Evolutionary conservation across 306 rosid genomes (phyloP), one percentile per base, ranked within the genome.

Genomic region (Cucurbita maxima): DNA sequence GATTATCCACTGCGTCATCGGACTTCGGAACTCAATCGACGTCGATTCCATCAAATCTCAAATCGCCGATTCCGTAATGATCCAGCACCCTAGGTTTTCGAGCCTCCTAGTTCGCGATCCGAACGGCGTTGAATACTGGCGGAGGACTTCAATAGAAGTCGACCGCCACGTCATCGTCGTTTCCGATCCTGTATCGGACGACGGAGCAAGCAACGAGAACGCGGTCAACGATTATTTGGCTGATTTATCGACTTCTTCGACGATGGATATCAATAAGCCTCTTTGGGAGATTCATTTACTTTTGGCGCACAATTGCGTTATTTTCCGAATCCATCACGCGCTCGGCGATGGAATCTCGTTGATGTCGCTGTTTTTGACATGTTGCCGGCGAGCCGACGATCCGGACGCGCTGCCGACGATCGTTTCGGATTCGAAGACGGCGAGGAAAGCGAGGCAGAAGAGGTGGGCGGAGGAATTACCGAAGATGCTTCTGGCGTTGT

Each of bases 321-420:
- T 90, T 12, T 79, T 93, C 13, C 84, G 97, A 10, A 79, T 90
- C 13, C 97, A 93, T 52, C 98, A 93, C 58, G 81, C 96, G 7
- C 77, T 93, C 13, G 98, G 97, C 0, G 98, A 93, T 16, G 98
- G 98, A 3, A 83, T 88, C 52, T 93, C 96, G n/a, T 25, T 93
- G 53, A 88, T 90, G 96, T 88, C 98, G 3, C 45, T 90, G 91
- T 41, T 93, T 10, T 78, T 93, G 36, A 81, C 89, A 11, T 72
- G 80, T 52, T 93, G 96, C 74, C 73, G 94, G 57, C 82, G 84
- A 57, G 60, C 75, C 5, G 71, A 77, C 13, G 70, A 87, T 15
- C 82, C 82, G 1, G 19, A 75, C 8, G 66, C 81, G 1, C 7
- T 79, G 55, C 96, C 96, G 0, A 60, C 84, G 30, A 53, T 86